Evolutionary conservation across 208 protist genomes (phyloP).

Genomic region (Trichomonas vaginalis): DNA sequence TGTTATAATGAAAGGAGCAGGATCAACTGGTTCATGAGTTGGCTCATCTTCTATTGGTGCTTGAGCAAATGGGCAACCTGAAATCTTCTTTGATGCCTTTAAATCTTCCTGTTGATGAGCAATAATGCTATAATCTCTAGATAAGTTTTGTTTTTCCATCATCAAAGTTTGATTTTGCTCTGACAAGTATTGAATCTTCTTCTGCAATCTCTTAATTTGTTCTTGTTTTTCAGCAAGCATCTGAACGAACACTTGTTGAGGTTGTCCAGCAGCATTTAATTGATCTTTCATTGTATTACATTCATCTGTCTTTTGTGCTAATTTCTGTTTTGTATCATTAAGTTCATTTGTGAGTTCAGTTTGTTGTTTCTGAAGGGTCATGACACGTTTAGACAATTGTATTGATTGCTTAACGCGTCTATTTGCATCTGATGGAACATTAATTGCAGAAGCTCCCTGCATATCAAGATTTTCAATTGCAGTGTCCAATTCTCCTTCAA

Average conservation of each 20-base stretch:
- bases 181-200: neutral
- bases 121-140: neutral
- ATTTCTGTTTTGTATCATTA: neutral
- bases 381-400: neutral
- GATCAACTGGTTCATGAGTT: neutral
- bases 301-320: neutral
- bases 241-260: slow-evolving; percentile 11
- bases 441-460: neutral
- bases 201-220: neutral
- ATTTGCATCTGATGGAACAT: slow-evolving; percentile 16
- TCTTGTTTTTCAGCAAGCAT: neutral
- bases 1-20: neutral
- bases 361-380: neutral
- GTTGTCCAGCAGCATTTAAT: neutral
- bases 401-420: neutral
- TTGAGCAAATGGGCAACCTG: neutral
- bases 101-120: neutral
- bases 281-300: neutral
- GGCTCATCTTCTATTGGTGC: neutral
- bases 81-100: neutral
- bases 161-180: neutral
- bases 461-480: neutral
- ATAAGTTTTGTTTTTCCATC: neutral
- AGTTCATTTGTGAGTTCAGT: neutral
- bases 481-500: neutral